Evolutionary conservation across 352 stramenopile genomes (phyloP).

Genomic region (Paralagenidium karlingii): DNA sequence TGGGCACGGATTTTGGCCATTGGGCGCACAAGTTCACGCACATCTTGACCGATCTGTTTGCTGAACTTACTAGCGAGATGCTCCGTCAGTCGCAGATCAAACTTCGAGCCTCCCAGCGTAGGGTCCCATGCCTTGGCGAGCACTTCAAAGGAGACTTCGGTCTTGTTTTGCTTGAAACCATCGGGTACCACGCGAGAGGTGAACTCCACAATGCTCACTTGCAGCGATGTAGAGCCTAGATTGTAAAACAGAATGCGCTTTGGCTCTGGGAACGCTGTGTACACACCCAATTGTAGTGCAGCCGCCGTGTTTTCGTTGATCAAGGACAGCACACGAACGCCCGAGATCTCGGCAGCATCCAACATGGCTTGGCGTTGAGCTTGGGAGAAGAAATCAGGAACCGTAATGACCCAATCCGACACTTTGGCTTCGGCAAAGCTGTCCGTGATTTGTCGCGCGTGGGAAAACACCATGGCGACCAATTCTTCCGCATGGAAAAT

Average conservation of each 20-base stretch:
- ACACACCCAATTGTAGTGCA: slow-evolving; percentile 92
- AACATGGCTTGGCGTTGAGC: slow-evolving; percentile 89
- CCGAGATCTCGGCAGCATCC: slow-evolving; percentile 90
- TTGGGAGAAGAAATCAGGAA: slow-evolving; percentile 94
- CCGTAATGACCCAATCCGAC: slow-evolving; percentile 93
- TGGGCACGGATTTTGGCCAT: slow-evolving; percentile 94
- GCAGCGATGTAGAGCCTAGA: slow-evolving; percentile 88
- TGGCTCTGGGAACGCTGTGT: slow-evolving; percentile 83
- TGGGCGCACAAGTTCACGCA: slow-evolving; percentile 76
- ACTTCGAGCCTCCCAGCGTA: slow-evolving; percentile 83
- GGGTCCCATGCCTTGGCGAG: slow-evolving; percentile 91
- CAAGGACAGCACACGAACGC: slow-evolving; percentile 91
- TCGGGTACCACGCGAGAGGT: slow-evolving; percentile 73
- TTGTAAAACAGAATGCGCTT: slow-evolving; percentile 97
- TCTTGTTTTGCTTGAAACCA: slow-evolving; percentile 89
- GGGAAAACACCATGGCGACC: slow-evolving; percentile 92
- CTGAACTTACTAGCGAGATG: slow-evolving; percentile 93
- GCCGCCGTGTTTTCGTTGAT: slow-evolving; percentile 98
- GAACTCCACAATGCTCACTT: slow-evolving; percentile 84
- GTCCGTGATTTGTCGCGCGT: slow-evolving; percentile 78
- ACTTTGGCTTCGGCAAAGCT: slow-evolving; percentile 57
- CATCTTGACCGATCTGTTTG: slow-evolving; percentile 81
- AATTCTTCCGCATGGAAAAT: slow-evolving; percentile 91
- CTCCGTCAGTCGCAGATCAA: slow-evolving; percentile 90
- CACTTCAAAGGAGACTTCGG: slow-evolving; percentile 84